Percentiles rank a stretch among this genome's conserved stretches.
phyloP scores from a whole-genome alignment of 2,329 filamentous ascomycete genomes.

The Aquanectria penicillioides region DNA sequence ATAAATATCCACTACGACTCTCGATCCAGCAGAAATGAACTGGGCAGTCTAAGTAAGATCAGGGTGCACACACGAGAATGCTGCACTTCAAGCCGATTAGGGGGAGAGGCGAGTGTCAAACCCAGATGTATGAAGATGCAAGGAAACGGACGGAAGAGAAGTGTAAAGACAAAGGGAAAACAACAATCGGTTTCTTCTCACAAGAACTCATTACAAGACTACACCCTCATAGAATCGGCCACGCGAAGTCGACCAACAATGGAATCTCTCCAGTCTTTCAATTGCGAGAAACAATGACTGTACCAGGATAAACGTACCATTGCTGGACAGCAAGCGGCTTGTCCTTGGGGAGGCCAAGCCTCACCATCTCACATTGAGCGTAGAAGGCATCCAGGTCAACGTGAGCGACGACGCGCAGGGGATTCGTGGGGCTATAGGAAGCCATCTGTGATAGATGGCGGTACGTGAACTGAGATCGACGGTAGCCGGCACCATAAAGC shows the following conservation, averaged over 20 bases:
- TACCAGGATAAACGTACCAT: constrained; percentile 65
- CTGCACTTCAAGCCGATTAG: too few relatives aligned
- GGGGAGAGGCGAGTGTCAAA: too few relatives aligned
- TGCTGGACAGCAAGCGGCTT: constrained; percentile 92
- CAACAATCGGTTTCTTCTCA: too few relatives aligned
- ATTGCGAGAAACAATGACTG: background rate
- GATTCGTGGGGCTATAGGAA: constrained; percentile 75
- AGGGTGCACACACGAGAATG: too few relatives aligned
- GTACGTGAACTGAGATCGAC: constrained; percentile 81
- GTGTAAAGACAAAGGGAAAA: too few relatives aligned
- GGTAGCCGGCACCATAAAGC: constrained; percentile 34
- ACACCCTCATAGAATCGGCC: background rate
- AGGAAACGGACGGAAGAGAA: too few relatives aligned
- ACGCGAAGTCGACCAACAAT: background rate
- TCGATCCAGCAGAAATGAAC: too few relatives aligned
- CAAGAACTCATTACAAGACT: background rate
- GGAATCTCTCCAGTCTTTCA: background rate
- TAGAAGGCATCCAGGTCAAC: constrained; percentile 98
- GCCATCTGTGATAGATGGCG: constrained; percentile 83
- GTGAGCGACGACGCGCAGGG: constrained; percentile 87
- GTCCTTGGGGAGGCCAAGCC: constrained; percentile 77
- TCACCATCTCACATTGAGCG: constrained; percentile 93
- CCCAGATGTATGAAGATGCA: too few relatives aligned
- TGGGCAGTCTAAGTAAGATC: too few relatives aligned
- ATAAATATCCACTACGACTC: too few relatives aligned